Conservation (phyloP, 306 rosid genomes). For the Ormosia emarginata region DNA sequence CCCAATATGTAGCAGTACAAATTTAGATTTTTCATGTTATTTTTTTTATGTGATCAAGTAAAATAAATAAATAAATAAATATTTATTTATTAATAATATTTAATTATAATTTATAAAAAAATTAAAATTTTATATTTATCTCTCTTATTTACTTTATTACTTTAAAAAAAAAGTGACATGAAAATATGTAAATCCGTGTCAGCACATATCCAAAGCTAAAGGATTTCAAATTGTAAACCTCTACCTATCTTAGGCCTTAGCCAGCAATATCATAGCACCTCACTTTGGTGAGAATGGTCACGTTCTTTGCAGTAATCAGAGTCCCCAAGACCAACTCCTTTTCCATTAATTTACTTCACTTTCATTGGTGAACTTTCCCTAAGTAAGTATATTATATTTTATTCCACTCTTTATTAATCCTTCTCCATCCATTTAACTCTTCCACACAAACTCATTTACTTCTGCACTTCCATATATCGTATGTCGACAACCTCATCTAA, state of each 20-base stretch:
- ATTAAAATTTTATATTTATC: no score
- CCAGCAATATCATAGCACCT: not conserved
- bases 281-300: conserved; percentile 5
- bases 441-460: not conserved
- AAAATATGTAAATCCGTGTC: no score
- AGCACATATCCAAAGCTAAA: not conserved
- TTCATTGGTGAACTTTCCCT: conserved; percentile 7
- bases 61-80: no score
- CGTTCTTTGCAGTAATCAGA: not conserved
- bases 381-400: not conserved
- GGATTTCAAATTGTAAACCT: not conserved
- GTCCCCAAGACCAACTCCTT: not conserved
- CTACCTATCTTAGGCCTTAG: not conserved
- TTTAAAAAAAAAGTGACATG: no score
- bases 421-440: not conserved
- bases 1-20: not conserved
- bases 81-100: no score
- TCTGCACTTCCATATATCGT: not conserved
- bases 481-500: not conserved
- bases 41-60: no score
- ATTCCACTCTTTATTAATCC: not conserved
- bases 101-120: no score
- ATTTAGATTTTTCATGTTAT: no score
- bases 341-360: not conserved
- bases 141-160: no score